Evolutionary conservation across 768 basidiomycete species (phyloP).

Genomic region (Lactifluus pinguis): DNA sequence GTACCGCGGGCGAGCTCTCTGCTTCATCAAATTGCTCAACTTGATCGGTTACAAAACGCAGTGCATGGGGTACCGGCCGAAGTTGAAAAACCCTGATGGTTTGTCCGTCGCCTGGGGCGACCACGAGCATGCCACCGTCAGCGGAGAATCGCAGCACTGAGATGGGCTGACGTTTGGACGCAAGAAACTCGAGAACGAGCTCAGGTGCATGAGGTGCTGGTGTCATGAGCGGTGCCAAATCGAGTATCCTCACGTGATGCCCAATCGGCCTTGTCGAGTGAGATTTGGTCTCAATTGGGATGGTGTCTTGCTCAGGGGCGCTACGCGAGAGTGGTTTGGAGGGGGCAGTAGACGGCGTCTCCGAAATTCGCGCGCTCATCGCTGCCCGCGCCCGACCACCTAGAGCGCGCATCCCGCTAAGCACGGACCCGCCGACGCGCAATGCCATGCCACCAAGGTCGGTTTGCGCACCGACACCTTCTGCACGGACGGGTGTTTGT

Average conservation of each 20-base stretch:
- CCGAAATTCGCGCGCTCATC: slow-evolving; percentile 22
- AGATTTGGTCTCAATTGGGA: not conserved
- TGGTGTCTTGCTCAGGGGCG: slow-evolving; percentile 21
- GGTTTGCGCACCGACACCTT: slow-evolving; percentile 28
- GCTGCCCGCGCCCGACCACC: slow-evolving; percentile 53
- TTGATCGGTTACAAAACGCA: slow-evolving; percentile 8
- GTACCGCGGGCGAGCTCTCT: not conserved
- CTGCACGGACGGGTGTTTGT: slow-evolving; percentile 8
- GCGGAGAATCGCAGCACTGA: slow-evolving; percentile 40
- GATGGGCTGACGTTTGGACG: slow-evolving; percentile 39
- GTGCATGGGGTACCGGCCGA: slow-evolving; percentile 22
- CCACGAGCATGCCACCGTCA: slow-evolving; percentile 45
- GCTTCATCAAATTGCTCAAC: not conserved
- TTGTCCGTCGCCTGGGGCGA: slow-evolving; percentile 48
- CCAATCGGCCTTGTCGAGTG: not conserved
- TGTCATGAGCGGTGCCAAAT: slow-evolving; percentile 33
- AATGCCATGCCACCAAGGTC: slow-evolving; percentile 47
- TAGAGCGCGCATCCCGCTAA: slow-evolving; percentile 55
- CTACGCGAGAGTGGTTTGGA: slow-evolving; percentile 30
- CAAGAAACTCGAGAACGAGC: slow-evolving; percentile 40
- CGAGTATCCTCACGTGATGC: slow-evolving; percentile 47
- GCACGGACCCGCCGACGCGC: slow-evolving; percentile 50
- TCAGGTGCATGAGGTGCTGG: slow-evolving; percentile 23
- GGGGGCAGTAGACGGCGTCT: not conserved
- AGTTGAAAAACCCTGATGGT: slow-evolving; percentile 41